Evolutionary conservation across 2,329 filamentous ascomycete genomes (phyloP).

Genomic region (Blastomyces silverae): DNA sequence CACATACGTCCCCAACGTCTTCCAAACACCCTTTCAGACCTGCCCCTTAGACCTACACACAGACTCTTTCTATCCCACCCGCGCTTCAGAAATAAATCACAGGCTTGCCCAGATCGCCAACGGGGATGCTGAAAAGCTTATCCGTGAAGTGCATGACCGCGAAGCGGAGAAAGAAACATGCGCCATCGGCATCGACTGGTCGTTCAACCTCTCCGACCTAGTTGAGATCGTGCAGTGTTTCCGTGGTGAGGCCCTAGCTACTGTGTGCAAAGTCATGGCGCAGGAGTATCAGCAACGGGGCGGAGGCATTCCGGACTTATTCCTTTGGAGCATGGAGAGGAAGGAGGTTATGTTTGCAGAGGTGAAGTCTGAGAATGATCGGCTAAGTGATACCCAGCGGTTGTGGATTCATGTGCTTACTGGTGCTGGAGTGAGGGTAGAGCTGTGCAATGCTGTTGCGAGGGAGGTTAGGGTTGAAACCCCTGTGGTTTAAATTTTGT

Average conservation of each 20-base stretch:
- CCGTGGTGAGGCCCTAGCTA: constrained; percentile 68
- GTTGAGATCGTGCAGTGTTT: constrained; percentile 74
- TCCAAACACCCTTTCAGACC: constrained; percentile 91
- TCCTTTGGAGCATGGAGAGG: constrained; percentile 65
- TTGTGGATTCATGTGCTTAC: constrained; percentile 94
- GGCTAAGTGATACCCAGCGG: constrained; percentile 88
- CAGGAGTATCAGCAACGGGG: constrained; percentile 87
- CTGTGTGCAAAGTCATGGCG: constrained; percentile 85
- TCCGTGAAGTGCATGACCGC: constrained; percentile 60
- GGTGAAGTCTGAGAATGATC: constrained; percentile 82
- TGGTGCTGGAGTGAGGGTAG: constrained; percentile 75
- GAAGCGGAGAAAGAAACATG: constrained; percentile 69
- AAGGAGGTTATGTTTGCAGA: constrained; percentile 68
- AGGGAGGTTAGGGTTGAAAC: constrained; percentile 42
- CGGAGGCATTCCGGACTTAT: constrained; percentile 83
- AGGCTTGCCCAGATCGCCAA: constrained; percentile 82
- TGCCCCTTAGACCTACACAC: constrained; percentile 89
- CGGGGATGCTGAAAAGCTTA: constrained; percentile 61
- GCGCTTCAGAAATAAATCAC: constrained; percentile 84
- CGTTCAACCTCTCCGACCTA: constrained; percentile 71
- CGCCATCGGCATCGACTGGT: constrained; percentile 88
- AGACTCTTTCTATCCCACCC: constrained; percentile 79
- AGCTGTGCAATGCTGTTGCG: constrained; percentile 64
- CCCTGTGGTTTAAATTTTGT: not conserved
- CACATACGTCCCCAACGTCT: constrained; percentile 89